Base-by-base conservation (phyloP, 2,329 filamentous ascomycete genomes). In the Aspergillus costaricaensis region DNA sequence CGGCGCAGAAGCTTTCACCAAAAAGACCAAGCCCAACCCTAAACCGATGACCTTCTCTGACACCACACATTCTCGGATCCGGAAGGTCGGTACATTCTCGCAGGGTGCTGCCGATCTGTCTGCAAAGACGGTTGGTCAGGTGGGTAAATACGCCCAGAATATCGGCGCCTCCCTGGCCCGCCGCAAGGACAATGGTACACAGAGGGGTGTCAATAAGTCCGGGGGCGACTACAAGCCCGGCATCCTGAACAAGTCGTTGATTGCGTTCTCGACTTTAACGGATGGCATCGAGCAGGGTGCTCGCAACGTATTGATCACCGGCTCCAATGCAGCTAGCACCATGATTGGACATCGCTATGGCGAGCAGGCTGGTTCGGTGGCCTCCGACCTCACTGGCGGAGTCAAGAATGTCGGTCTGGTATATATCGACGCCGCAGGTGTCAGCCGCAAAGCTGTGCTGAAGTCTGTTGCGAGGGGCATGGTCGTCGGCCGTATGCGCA, bases 381-480 rank as follows among this genome's bases (percentile, higher is more conserved):
- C 92, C 2, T 83, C 83, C 44, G 83, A 91, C 56, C 77, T 99
- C 19, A 91, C 92, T 0, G 89, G 91, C 5, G 94, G 93, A 23
- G 88, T 97, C 70, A 96, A 95, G 83, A 99, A 98, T 67, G 95
- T 98, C 7, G 95, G 93, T 5, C 83, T 99, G 27, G 95, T 99
- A 32, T 99, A 99, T 74, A 96, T 99, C 62, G 95, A 99, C 69
- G 94, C 96, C 1, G 90, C 93, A 0, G 95, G 95, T 38, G 95
- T 99, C 1, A 96, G 91, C 58, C 85, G 95, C 44, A 87, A 88
- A 62, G 95, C 95, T 0, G 87, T 99, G 47, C 85, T 99, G 73
- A 99, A 97, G 82, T 91, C 90, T 44, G 95, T 98, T 1, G 95
- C 93, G 19, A 97, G 96, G 81, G 92, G 95, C 43, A 98, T 99